Conservation (phyloP, 176 grass and related monocot species). For the Triticum aestivum region DNA sequence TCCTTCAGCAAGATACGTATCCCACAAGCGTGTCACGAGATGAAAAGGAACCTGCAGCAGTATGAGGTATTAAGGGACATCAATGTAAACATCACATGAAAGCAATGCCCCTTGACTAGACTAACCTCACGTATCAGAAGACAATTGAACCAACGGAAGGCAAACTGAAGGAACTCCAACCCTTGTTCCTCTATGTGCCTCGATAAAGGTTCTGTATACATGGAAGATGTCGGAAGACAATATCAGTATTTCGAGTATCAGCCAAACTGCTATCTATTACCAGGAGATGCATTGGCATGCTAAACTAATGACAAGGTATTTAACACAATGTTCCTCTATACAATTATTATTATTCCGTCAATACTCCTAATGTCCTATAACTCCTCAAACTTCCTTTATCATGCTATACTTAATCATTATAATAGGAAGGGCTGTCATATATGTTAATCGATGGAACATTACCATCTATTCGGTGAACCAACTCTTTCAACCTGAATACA, state of each 20-base stretch:
- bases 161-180: conserved; percentile 96
- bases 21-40: conserved; percentile 86
- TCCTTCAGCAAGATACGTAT: conserved; percentile 97
- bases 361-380: neutral
- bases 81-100: neutral
- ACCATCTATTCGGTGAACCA: conserved; percentile 92
- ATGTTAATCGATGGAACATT: conserved; percentile 26
- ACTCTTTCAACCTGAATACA: conserved; percentile 83
- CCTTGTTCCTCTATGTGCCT: conserved; percentile 98
- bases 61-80: neutral
- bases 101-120: neutral
- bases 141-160: conserved; percentile 98
- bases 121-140: conserved; percentile 94
- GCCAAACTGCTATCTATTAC: neutral
- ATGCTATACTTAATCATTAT: conserved; percentile 5
- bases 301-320: neutral
- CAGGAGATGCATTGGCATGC: neutral
- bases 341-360: neutral
- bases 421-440: neutral
- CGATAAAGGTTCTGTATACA: conserved; percentile 73
- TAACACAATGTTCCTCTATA: neutral
- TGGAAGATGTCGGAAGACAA: conserved; percentile 4
- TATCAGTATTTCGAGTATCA: neutral
- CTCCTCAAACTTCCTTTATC: neutral
- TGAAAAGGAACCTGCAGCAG: conserved; percentile 87